Conservation (phyloP, 768 basidiomycete species). For the Pilatotrama ljubarskyi region DNA sequence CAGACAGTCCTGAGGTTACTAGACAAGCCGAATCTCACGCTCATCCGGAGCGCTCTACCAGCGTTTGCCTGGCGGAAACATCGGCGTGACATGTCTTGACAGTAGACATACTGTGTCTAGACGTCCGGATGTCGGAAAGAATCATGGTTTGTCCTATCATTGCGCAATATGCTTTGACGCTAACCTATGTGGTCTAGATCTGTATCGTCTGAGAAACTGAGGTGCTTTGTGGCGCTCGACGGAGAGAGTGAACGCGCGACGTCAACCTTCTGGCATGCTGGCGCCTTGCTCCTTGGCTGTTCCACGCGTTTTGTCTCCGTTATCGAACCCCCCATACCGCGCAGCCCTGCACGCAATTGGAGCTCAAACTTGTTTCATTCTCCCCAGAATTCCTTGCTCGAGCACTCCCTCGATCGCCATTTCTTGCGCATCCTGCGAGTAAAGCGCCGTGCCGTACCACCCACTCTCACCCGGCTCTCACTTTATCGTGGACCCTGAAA, state of each 20-base stretch:
- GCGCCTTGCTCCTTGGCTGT: not conserved
- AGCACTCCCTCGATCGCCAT: not conserved
- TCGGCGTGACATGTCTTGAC: not conserved
- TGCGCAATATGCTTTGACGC: not conserved
- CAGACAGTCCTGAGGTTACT: not conserved
- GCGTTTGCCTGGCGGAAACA: not conserved
- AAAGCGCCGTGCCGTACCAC: not conserved
- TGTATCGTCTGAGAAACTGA: not conserved
- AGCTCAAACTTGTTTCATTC: not conserved
- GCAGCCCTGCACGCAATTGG: not conserved
- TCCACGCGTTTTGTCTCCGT: not conserved
- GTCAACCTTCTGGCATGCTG: not conserved
- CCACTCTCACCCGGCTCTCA: not conserved
- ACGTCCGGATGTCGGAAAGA: constrained; percentile 9
- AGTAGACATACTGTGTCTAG: not conserved
- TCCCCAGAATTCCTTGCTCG: not conserved
- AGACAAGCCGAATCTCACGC: too few species aligned
- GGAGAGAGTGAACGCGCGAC: not conserved
- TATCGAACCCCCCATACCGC: not conserved
- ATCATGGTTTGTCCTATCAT: not conserved
- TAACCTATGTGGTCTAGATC: not conserved
- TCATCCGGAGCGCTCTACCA: too few species aligned
- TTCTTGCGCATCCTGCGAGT: not conserved
- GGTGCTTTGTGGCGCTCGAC: constrained; percentile 12
- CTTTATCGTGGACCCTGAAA: constrained; percentile 3